These are phyloP conservation scores for Teratosphaeria destructans DNA, from an alignment of 2,329 filamentous ascomycete species.

Conservation along the genomic window DNA sequence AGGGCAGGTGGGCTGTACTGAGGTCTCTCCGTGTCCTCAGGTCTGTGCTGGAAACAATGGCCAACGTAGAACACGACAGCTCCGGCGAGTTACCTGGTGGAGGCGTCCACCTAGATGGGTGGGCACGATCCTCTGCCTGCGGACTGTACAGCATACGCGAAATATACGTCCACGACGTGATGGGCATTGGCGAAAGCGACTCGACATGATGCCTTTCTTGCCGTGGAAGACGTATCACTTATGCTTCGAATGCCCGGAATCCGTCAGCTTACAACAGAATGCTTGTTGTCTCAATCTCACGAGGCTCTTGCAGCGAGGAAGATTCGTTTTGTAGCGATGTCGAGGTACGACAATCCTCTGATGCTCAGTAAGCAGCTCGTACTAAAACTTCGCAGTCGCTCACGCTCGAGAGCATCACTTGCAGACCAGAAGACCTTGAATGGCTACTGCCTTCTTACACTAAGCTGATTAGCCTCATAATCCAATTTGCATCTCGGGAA, in stretches of 20 bases:
- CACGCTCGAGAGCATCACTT: background rate
- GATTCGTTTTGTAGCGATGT: background rate
- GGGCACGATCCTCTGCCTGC: background rate
- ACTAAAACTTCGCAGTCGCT: background rate
- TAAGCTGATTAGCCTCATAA: background rate
- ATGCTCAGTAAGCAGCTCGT: background rate
- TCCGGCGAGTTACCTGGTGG: background rate
- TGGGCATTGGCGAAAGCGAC: background rate
- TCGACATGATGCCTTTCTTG: background rate
- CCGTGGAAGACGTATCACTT: background rate
- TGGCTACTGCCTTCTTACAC: background rate
- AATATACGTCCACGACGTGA: background rate
- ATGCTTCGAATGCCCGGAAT: background rate
- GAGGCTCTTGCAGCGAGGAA: background rate
- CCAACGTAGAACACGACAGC: background rate
- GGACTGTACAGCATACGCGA: background rate
- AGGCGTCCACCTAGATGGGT: background rate
- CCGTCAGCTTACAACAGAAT: background rate
- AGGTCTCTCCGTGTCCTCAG: background rate
- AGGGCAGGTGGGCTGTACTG: background rate
- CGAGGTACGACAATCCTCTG: background rate
- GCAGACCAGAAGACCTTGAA: background rate
- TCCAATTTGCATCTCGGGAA: background rate
- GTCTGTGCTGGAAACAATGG: background rate
- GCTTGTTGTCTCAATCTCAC: background rate